These are phyloP conservation scores for Juglanconis sp. DNA, from an alignment of 2,329 filamentous ascomycete species.

Conservation along the genomic window DNA sequence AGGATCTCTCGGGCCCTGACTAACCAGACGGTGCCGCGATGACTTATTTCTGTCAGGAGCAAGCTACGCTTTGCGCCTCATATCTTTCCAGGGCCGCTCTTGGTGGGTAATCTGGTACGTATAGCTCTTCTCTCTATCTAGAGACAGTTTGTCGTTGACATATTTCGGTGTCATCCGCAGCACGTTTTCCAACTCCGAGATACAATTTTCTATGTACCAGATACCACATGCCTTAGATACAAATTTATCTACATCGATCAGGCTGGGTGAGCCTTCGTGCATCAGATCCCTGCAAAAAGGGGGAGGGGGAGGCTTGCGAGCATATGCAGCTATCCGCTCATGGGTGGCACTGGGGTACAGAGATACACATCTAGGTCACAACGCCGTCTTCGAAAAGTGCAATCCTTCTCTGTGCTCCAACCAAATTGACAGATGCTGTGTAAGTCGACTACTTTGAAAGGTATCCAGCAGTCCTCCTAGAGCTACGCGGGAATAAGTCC, in stretches of 20 bases:
- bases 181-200: not conserved
- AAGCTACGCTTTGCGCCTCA: not conserved
- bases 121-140: not conserved
- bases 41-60: not conserved
- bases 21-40: not conserved
- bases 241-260: conserved; percentile 2
- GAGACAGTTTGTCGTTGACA: not conserved
- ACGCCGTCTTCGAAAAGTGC: conserved; percentile 7
- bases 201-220: not conserved
- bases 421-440: conserved; percentile 11
- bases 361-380: not conserved
- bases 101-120: not conserved
- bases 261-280: not conserved
- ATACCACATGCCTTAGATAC: not conserved
- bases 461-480: not conserved
- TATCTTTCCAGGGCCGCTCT: not conserved
- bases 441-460: not conserved
- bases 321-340: conserved; percentile 13
- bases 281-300: conserved; percentile 1
- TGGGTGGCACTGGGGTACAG: not conserved
- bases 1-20: not conserved
- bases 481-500: not conserved
- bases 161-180: not conserved
- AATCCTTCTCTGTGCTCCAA: not conserved
- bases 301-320: not conserved